Conservation (phyloP, 1,284 basidiomycete genomes). For the Coniophora puteana region DNA sequence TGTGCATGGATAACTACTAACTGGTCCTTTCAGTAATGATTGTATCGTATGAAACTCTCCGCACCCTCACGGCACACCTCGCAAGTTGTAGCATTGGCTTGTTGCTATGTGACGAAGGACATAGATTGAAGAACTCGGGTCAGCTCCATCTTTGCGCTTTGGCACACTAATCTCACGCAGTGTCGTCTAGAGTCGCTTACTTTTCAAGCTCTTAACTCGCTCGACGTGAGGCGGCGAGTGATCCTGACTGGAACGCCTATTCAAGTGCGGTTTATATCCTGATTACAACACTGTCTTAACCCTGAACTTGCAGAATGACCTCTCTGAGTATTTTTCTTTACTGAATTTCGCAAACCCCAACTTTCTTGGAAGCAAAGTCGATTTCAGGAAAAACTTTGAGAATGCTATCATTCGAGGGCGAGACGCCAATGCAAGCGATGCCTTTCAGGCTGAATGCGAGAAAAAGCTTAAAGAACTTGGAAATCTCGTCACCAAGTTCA, state of each 20-base stretch:
- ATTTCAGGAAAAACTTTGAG: conserved; percentile 98
- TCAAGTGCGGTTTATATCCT: conserved; percentile 46
- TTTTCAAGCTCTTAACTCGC: conserved; percentile 80
- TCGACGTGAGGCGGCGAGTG: conserved; percentile 92
- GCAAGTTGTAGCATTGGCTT: conserved; percentile 84
- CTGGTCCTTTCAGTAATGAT: conserved; percentile 78
- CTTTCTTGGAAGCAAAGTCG: conserved; percentile 86
- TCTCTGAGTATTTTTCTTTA: conserved; percentile 95
- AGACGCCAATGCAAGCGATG: conserved; percentile 86
- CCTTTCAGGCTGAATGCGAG: conserved; percentile 80
- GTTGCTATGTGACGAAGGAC: conserved; percentile 95
- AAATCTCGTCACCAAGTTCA: conserved; percentile 91
- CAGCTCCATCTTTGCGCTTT: conserved; percentile 19
- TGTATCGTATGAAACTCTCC: conserved; percentile 96
- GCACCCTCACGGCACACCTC: conserved; percentile 76
- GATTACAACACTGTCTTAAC: conserved; percentile 7
- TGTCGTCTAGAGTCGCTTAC: conserved; percentile 72
- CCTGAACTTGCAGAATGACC: conserved; percentile 70
- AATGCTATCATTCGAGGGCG: conserved; percentile 91
- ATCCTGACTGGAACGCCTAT: conserved; percentile 97
- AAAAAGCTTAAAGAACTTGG: conserved; percentile 93
- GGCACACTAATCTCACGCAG: conserved; percentile 1
- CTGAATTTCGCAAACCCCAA: conserved; percentile 97
- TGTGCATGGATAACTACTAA: not conserved
- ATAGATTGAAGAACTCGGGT: conserved; percentile 97